Percentiles rank a stretch among this genome's conserved stretches.
Conservation (phyloP, 2,329 filamentous ascomycete genomes). For the Onygenales sp. region DNA sequence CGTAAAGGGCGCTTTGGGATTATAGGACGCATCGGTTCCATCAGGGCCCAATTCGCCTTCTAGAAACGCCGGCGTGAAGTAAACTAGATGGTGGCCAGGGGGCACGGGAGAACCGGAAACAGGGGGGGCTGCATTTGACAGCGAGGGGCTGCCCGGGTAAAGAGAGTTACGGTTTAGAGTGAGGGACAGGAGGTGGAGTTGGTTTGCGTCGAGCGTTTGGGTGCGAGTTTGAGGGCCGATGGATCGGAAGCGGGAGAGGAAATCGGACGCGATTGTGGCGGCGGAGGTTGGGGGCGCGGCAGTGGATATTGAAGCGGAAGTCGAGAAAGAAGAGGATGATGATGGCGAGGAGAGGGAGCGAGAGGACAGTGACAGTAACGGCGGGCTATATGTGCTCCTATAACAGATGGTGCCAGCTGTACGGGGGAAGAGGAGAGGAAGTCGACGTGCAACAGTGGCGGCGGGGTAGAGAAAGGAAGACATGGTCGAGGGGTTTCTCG, state of each 20-base stretch:
- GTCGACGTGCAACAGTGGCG: background rate
- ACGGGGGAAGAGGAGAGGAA: background rate
- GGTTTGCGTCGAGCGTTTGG: conserved; percentile 52
- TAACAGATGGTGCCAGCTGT: background rate
- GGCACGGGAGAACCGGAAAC: conserved; percentile 42
- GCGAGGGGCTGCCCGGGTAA: conserved; percentile 23
- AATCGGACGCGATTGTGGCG: conserved; percentile 27
- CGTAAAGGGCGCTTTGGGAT: conserved; percentile 50
- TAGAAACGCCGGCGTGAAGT: conserved; percentile 50
- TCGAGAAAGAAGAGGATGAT: background rate
- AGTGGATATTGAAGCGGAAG: background rate
- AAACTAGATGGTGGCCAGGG: conserved; percentile 53
- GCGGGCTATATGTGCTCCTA: background rate
- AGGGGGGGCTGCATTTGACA: conserved; percentile 22
- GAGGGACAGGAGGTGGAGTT: conserved; percentile 52
- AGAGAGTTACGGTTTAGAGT: conserved; percentile 45
- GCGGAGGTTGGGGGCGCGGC: conserved; percentile 13
- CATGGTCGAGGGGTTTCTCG: background rate
- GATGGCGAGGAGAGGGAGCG: background rate
- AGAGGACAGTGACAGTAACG: background rate
- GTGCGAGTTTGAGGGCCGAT: conserved; percentile 33
- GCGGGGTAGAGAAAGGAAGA: background rate
- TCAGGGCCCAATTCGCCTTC: conserved; percentile 49
- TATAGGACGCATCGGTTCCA: conserved; percentile 53
- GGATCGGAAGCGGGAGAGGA: conserved; percentile 34